Conservation (phyloP, 2,329 filamentous ascomycete genomes). For the Pseudogymnoascus pannorum region DNA sequence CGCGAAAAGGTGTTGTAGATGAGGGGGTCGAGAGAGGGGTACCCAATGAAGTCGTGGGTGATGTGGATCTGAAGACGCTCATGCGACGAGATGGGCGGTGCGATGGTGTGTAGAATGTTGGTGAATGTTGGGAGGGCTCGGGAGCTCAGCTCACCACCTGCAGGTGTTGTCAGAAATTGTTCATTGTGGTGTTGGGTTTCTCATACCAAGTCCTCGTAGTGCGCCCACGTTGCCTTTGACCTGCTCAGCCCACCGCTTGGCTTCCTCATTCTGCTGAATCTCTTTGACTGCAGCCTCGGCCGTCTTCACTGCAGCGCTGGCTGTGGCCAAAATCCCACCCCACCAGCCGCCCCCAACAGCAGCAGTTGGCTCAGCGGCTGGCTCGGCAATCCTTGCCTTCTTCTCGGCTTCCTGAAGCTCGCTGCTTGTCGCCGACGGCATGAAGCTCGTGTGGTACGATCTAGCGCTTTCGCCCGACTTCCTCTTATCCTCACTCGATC, state of each 20-base stretch:
- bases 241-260: constrained; percentile 91
- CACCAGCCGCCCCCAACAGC: constrained; percentile 73
- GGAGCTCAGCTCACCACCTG: constrained; percentile 79
- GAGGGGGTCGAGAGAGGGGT: constrained; percentile 87
- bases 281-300: constrained; percentile 90
- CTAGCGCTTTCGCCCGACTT: constrained; percentile 74
- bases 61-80: constrained; percentile 96
- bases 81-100: constrained; percentile 92
- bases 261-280: constrained; percentile 93
- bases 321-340: constrained; percentile 72
- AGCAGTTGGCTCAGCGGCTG: constrained; percentile 22
- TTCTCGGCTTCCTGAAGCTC: constrained; percentile 52
- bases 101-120: constrained; percentile 88
- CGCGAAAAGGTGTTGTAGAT: constrained; percentile 87
- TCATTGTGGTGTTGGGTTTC: background rate
- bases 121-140: constrained; percentile 91
- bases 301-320: constrained; percentile 73
- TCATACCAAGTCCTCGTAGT: constrained; percentile 64
- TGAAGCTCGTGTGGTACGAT: constrained; percentile 64
- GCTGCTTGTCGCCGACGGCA: constrained; percentile 48
- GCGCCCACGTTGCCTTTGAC: constrained; percentile 81
- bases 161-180: constrained; percentile 2
- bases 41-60: constrained; percentile 89
- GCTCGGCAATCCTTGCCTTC: constrained; percentile 41
- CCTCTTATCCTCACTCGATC: constrained; percentile 64